Evolutionary conservation across 163 green algal genomes (phyloP).

Genomic region (Scenedesmus sp.): DNA sequence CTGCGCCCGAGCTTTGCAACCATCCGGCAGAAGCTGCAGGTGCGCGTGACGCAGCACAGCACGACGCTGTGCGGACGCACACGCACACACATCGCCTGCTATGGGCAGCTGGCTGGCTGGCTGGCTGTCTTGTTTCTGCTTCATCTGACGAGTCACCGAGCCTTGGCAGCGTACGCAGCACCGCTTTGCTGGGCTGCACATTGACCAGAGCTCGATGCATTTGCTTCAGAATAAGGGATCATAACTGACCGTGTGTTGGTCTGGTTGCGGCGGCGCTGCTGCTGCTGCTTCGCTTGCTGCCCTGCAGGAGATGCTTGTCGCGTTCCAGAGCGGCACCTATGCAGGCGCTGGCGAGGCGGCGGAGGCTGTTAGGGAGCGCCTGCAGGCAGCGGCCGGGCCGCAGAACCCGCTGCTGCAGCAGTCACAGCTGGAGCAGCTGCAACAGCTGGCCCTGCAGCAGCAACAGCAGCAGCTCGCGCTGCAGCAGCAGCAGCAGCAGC

Average conservation of each 20-base stretch:
- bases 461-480: background rate
- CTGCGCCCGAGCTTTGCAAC: slow-evolving; percentile 65
- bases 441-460: background rate
- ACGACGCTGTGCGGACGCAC: too few relatives aligned
- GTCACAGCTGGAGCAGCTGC: background rate
- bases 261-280: too few relatives aligned
- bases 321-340: slow-evolving; percentile 58
- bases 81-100: background rate
- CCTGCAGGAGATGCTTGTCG: slow-evolving; percentile 57
- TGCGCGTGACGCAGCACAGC: background rate
- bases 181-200: too few relatives aligned
- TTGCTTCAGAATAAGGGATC: too few relatives aligned
- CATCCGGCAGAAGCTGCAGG: slow-evolving; percentile 63
- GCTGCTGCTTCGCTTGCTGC: background rate
- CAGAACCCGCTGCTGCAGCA: background rate
- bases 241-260: too few relatives aligned
- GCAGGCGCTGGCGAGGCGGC: slow-evolving; percentile 53
- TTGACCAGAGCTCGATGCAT: too few relatives aligned
- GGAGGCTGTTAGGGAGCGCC: slow-evolving; percentile 36
- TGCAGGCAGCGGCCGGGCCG: slow-evolving; percentile 3
- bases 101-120: too few relatives aligned
- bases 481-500: background rate
- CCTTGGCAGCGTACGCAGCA: too few relatives aligned
- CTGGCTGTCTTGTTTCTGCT: too few relatives aligned
- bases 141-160: too few relatives aligned